Evolutionary conservation across 1,139 yeast genomes (phyloP), one percentile per base, ranked within the genome.

Genomic region (Debaryomyces sp.): DNA sequence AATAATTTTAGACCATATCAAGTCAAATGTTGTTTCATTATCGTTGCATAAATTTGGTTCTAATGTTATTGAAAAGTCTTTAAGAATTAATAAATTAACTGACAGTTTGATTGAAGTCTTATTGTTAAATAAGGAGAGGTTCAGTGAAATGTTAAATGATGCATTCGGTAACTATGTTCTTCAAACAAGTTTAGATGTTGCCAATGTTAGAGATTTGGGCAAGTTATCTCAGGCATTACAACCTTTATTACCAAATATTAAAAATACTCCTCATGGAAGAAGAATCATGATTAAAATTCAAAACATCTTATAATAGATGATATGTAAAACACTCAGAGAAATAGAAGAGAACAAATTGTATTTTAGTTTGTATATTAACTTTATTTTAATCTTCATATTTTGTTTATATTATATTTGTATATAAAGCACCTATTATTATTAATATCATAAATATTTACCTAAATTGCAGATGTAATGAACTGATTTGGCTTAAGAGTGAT

Each of bases 181-280:
- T 47, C 81, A 77, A 54, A 76, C 80, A 3, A 69, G 76, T 55
- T 74, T 75, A 60, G 79, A 74, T 64, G 89, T 87, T 50, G 91
- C 96, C 10, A 83, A 78, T 51, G 74, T 66, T n/a, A 63, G 61
- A 4, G 77, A 83, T 48, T 78, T 83, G 58, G 65, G 67, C 26
- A 73, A 71, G 50, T 71, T 87, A 50, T 79, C 86, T 30, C 76
- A 70, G 26, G 69, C 81, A 29, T 77, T 87, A 56, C 81, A 78
- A 56, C 94, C 94, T 12, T 77, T 82, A 53, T 71, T 87, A 54
- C 82, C 75, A 53, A 72, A 74, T 53, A 88, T 89, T 49, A 84
- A 90, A 66, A 87, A 89, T 58, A 90, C 97, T 21, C 97, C 98
- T 4, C 96, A 92, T 66, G 98, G 98, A 18, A 81, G 96, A 64